Conservation (phyloP, 176 grass and related monocot species). For the Neostapfia colusana region DNA sequence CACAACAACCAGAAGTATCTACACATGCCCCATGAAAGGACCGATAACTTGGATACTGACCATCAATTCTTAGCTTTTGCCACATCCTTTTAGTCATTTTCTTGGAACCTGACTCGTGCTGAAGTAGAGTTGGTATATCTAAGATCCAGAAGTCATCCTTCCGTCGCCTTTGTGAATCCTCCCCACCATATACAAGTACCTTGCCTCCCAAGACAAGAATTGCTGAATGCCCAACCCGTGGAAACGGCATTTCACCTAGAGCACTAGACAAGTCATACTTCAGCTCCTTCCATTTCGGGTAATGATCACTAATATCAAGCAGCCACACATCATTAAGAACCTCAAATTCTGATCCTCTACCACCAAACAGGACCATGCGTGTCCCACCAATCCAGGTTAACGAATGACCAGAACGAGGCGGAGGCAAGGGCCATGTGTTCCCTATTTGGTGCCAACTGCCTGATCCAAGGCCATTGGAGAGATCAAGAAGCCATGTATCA, state of each 20-base stretch:
- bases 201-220: conserved; percentile 66
- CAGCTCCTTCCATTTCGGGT: conserved; percentile 83
- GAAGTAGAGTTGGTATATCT: conserved; percentile 58
- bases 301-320: conserved; percentile 57
- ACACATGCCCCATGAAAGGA: conserved; percentile 87
- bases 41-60: conserved; percentile 64
- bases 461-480: conserved; percentile 59
- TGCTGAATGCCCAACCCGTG: conserved; percentile 90
- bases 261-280: conserved; percentile 59
- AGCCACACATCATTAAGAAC: conserved; percentile 98
- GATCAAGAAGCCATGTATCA: conserved; percentile 92
- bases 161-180: conserved; percentile 75
- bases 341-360: conserved; percentile 78
- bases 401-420: conserved; percentile 79
- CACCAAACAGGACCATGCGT: conserved; percentile 76
- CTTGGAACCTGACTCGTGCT: conserved; percentile 53
- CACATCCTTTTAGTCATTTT: conserved; percentile 64
- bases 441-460: conserved; percentile 70
- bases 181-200: conserved; percentile 91
- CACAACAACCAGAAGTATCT: conserved; percentile 61
- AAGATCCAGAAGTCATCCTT: conserved; percentile 94
- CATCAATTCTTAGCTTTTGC: conserved; percentile 66
- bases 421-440: conserved; percentile 50
- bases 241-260: conserved; percentile 67
- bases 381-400: conserved; percentile 80